A percentile compares a stretch with the other conserved stretches of the same genome.
Evolutionary conservation across 164 flowering plant genomes (phyloP).

Genomic region (Kalanchoe fedtschenkoi): DNA sequence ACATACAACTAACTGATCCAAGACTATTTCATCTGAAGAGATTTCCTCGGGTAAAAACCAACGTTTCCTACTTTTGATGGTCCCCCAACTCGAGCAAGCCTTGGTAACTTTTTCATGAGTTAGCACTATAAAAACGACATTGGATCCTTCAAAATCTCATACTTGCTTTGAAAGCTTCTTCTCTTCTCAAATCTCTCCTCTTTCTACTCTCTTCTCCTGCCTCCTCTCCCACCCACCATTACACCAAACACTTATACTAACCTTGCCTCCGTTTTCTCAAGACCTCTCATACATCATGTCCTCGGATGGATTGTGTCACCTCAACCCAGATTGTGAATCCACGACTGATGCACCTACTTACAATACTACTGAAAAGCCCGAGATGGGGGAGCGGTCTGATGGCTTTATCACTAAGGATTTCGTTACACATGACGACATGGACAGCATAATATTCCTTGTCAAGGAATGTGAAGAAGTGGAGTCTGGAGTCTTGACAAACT

Average conservation of each 20-base stretch:
- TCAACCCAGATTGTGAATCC: background rate
- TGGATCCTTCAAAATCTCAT: constrained; percentile 1
- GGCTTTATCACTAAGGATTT: background rate
- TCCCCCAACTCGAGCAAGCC: no score
- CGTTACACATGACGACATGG: background rate
- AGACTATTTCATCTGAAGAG: no score
- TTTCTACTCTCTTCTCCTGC: background rate
- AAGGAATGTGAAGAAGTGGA: background rate
- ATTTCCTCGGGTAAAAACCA: background rate
- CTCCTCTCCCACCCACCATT: background rate
- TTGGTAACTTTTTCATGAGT: background rate
- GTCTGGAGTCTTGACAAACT: background rate
- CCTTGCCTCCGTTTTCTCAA: background rate
- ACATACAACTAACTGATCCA: no score
- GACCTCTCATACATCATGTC: background rate
- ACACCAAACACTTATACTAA: background rate
- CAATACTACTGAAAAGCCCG: background rate
- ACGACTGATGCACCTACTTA: background rate
- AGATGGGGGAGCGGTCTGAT: background rate
- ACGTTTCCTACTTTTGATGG: background rate
- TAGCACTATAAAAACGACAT: background rate
- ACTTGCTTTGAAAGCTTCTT: constrained; percentile 5
- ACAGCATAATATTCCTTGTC: background rate
- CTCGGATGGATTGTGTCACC: background rate
- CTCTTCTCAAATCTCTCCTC: background rate